These are phyloP conservation scores for Crithidia mellificae DNA, from an alignment of 208 protist species.

Conservation along the genomic window DNA sequence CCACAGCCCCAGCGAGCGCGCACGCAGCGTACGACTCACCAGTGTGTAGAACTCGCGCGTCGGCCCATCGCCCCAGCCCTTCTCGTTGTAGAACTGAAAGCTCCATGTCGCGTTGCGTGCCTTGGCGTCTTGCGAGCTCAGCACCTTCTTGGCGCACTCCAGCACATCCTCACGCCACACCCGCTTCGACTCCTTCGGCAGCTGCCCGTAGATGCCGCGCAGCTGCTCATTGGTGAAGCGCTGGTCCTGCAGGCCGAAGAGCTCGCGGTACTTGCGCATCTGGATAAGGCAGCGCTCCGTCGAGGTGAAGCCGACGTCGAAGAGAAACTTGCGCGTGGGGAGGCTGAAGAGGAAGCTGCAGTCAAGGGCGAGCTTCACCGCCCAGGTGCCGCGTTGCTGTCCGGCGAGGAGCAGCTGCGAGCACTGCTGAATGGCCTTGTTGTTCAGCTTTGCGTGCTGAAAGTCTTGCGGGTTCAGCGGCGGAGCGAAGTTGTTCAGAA, in stretches of 20 bases:
- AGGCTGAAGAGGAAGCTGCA: conserved; percentile 79
- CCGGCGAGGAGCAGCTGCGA: conserved; percentile 74
- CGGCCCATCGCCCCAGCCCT: conserved; percentile 86
- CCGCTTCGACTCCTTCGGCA: conserved; percentile 43
- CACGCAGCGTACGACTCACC: conserved; percentile 64
- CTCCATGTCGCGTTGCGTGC: conserved; percentile 60
- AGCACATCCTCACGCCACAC: conserved; percentile 63
- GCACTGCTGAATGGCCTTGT: conserved; percentile 81
- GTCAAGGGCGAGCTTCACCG: conserved; percentile 79
- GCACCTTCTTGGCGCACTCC: conserved; percentile 66
- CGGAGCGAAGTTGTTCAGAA: conserved; percentile 33
- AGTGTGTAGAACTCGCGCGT: conserved; percentile 92
- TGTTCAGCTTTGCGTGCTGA: conserved; percentile 75
- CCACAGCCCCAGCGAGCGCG: conserved; percentile 68
- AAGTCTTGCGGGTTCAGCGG: conserved; percentile 57
- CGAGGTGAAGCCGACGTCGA: conserved; percentile 71
- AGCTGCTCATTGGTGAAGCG: conserved; percentile 25
- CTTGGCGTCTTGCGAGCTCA: conserved; percentile 40
- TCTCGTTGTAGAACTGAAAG: conserved; percentile 91
- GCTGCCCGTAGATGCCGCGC: conserved; percentile 23
- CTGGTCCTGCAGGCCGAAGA: conserved; percentile 26
- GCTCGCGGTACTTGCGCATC: conserved; percentile 34
- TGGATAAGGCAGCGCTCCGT: conserved; percentile 31
- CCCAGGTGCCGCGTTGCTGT: conserved; percentile 77
- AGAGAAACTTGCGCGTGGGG: conserved; percentile 76